Conservation (phyloP, 352 stramenopile species). For the Peronospora destructor region DNA sequence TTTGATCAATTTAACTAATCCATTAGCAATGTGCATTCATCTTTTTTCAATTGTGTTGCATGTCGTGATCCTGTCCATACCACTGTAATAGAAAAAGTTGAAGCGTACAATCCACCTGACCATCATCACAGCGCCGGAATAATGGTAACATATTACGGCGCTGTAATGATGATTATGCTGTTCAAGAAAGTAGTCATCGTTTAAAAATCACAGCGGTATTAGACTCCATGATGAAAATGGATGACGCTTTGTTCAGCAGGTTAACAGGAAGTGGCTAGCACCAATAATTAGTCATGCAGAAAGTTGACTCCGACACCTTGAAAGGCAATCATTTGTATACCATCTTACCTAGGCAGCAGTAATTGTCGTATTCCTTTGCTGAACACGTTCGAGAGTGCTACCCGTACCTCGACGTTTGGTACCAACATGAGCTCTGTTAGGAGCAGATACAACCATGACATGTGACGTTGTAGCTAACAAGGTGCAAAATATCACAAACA, state of each 20-base stretch:
- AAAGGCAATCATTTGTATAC: conserved; percentile 1
- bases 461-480: conserved; percentile 54
- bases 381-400: conserved; percentile 57
- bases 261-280: neutral
- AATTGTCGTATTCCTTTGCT: conserved; percentile 53
- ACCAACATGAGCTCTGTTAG: conserved; percentile 70
- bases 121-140: no score
- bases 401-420: conserved; percentile 52
- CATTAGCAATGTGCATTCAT: no score
- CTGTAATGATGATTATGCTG: no score
- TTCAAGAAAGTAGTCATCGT: no score
- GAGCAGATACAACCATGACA: conserved; percentile 75
- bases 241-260: neutral
- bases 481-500: conserved; percentile 2
- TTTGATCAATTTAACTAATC: no score
- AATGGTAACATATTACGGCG: no score
- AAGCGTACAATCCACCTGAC: no score
- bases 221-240: neutral
- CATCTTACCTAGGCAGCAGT: conserved; percentile 32
- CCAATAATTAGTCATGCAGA: neutral
- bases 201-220: no score
- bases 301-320: neutral
- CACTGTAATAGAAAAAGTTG: no score
- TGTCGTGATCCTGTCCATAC: no score
- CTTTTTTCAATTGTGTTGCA: no score